These are phyloP conservation scores for Diaporthe australafricana DNA, from an alignment of 2,329 filamentous ascomycete genomes.

Conservation along the genomic window DNA sequence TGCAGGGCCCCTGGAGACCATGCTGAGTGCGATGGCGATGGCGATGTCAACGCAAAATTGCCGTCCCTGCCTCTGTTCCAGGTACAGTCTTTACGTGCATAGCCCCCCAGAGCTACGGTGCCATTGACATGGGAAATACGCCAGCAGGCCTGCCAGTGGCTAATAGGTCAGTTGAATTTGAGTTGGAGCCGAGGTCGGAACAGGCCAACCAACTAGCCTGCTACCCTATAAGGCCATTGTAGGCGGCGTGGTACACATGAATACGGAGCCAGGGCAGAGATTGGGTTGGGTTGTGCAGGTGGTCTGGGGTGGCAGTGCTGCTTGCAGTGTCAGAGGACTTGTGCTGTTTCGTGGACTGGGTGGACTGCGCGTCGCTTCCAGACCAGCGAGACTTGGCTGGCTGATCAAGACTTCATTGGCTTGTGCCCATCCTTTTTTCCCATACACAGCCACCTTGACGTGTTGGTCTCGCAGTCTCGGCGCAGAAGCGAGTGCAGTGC, in stretches of 20 bases:
- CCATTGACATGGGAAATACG: constrained; percentile 1
- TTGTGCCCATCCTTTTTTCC: constrained; percentile 22
- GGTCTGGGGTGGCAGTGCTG: constrained; percentile 25
- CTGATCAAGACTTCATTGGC: constrained; percentile 20
- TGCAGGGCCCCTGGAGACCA: not conserved
- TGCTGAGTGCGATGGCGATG: not conserved
- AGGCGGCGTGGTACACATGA: not conserved
- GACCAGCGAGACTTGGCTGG: constrained; percentile 15
- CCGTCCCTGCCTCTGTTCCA: not conserved
- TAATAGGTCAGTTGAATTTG: not conserved
- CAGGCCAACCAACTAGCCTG: not conserved
- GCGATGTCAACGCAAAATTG: not conserved
- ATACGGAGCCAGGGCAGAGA: not conserved
- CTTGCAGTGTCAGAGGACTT: not conserved
- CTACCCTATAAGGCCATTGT: not conserved
- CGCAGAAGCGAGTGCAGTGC: constrained; percentile 25
- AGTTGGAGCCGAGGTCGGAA: constrained; percentile 17
- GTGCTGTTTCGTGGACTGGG: constrained; percentile 16
- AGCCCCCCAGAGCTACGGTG: not conserved
- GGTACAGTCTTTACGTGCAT: not conserved
- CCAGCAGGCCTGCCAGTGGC: constrained; percentile 1
- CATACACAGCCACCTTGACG: constrained; percentile 15
- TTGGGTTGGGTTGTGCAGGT: constrained; percentile 18
- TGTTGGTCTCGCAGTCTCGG: constrained; percentile 17
- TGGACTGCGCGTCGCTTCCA: constrained; percentile 19